Evolutionary conservation across 805 yeast genomes (phyloP).

Genomic region (Barnettozyma salicaria): DNA sequence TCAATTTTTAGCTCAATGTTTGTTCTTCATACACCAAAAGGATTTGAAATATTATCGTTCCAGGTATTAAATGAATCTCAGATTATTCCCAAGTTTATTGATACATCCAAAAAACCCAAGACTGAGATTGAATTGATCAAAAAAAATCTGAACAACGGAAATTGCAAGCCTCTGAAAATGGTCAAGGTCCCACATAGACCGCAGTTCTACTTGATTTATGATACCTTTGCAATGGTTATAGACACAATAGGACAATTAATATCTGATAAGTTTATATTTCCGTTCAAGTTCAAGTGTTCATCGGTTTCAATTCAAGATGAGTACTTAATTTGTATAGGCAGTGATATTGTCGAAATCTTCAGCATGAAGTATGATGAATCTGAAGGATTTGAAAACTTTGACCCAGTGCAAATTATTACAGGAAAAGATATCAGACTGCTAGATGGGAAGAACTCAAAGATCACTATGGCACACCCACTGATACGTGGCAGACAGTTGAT

Average conservation of each 20-base stretch:
- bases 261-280: constrained; percentile 33
- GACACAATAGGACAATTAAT: constrained; percentile 53
- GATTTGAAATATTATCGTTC: constrained; percentile 59
- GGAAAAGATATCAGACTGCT: constrained; percentile 57
- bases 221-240: constrained; percentile 60
- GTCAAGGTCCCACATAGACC: constrained; percentile 49
- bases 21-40: constrained; percentile 60
- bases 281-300: constrained; percentile 37
- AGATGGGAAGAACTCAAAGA: constrained; percentile 35
- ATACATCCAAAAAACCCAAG: constrained; percentile 22
- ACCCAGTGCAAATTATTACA: constrained; percentile 60
- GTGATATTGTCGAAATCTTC: constrained; percentile 68
- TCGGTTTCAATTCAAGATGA: constrained; percentile 39
- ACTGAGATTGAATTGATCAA: constrained; percentile 34
- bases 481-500: constrained; percentile 57
- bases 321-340: constrained; percentile 48
- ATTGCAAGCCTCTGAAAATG: constrained; percentile 52
- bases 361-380: constrained; percentile 42
- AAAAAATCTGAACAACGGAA: constrained; percentile 33
- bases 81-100: constrained; percentile 46
- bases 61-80: constrained; percentile 49
- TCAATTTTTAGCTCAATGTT: constrained; percentile 61
- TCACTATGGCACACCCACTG: constrained; percentile 60
- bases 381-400: constrained; percentile 29
- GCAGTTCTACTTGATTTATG: constrained; percentile 60